These are phyloP conservation scores for Datisca glomerata DNA, from an alignment of 306 rosid species.

Conservation along the genomic window DNA sequence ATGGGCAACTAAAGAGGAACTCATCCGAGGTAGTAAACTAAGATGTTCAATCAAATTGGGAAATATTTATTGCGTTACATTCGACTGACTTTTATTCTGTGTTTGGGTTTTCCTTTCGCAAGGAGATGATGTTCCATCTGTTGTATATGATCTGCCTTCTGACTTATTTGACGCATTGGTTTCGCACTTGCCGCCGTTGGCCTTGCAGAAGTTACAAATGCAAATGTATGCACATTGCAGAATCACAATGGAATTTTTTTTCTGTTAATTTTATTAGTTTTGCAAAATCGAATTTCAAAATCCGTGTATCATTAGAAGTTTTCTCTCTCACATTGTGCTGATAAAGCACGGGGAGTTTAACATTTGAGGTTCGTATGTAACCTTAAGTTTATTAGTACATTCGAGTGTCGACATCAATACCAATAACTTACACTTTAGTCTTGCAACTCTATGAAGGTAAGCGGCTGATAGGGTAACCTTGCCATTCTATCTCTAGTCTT, in stretches of 20 bases:
- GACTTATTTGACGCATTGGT: conserved; percentile 35
- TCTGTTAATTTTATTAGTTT: no score
- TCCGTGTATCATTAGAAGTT: no score
- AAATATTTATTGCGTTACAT: conserved; percentile 1
- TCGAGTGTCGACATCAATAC: no score
- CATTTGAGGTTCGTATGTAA: no score
- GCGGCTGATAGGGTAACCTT: no score
- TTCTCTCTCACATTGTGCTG: no score
- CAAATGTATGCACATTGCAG: conserved; percentile 24
- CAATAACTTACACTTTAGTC: no score
- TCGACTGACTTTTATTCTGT: background rate
- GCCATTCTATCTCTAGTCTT: no score
- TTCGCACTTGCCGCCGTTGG: conserved; percentile 38
- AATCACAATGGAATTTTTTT: background rate
- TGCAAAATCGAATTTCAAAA: background rate
- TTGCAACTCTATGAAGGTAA: no score
- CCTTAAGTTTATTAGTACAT: no score
- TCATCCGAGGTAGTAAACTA: conserved; percentile 23
- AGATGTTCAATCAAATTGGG: background rate
- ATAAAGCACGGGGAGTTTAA: no score
- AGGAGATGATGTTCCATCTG: conserved; percentile 40
- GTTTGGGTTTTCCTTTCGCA: conserved; percentile 3
- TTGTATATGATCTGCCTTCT: conserved; percentile 30
- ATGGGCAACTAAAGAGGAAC: conserved; percentile 22
- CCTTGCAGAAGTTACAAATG: conserved; percentile 31